Base-by-base conservation (phyloP, 73 alveolate species). In the Paramecium pentaurelia region DNA sequence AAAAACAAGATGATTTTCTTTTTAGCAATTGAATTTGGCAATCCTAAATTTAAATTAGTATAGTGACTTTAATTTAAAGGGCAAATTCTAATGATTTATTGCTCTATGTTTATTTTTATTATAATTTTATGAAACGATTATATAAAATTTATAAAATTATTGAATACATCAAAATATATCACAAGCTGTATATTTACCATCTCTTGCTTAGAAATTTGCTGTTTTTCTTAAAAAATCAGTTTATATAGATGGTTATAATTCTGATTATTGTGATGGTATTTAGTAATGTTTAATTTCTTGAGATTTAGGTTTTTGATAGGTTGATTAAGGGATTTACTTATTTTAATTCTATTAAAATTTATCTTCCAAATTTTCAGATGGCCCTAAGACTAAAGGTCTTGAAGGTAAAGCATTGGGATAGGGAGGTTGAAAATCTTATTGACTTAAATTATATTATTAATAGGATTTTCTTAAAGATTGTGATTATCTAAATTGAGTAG, bases 131-230 rank as follows among this genome's bases (percentile, higher is more conserved):
- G 5, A 34, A 34, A 34, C 38, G 5, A 34, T 34, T 34, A 34
- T 34, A 34, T 34, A 3, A 1, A 11, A 58, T 58, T 58, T 20
- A 8, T 18, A 60, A 60, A 16, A 60, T 18, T 60, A n/a, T 4
- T 27, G 12, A 60, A 16, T 60, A 60, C 28, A 77, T 77, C 89
- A 77, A 77, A 77, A 77, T 77, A 77, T 77, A 8, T 34, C 18
- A 42, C 89, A 77, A 16, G 89, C 89, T 40, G 89, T 77, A 38
- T 77, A 77, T 77, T 77, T 77, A 8, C 71, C 70, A 42, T 77
- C 89, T 77, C 89, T 77, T n/a, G 89, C 89, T 22, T 28, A 77
- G 47, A 37, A 77, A 44, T 71, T 7, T 37, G 88, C 68, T 4
- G 45, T 16, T 27, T 16, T 77, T 16, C 40, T 37, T 20, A 34